A percentile compares a stretch with the other conserved stretches of the same genome.
phyloP scores from a whole-genome alignment of 129 eudicot species.

The Artemisia argyi region DNA sequence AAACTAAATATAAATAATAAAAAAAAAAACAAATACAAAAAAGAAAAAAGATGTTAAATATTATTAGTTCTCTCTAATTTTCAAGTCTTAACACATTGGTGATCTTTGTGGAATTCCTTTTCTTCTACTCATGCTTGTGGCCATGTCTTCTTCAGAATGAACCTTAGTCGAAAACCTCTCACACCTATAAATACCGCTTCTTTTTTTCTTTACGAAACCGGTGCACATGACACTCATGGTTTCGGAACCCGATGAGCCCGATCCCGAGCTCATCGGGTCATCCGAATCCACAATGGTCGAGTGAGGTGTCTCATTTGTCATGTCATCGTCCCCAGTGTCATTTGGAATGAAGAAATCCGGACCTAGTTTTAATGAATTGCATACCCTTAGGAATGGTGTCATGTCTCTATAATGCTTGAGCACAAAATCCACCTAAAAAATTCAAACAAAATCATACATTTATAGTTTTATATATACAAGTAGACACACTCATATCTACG shows the following conservation, averaged over 20 bases:
- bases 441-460: conserved; percentile 6
- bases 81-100: conserved; percentile 65
- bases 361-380: conserved; percentile 76
- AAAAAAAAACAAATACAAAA: not conserved
- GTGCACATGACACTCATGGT: conserved; percentile 68
- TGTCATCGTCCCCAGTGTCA: conserved; percentile 70
- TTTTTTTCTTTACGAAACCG: conserved; percentile 75
- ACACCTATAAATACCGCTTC: conserved; percentile 73
- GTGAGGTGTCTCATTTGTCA: conserved; percentile 61
- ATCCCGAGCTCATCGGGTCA: conserved; percentile 67
- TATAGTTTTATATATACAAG: not conserved
- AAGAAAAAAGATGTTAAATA: conserved; percentile 5
- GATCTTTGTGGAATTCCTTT: conserved; percentile 96
- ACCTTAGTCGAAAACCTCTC: conserved; percentile 57
- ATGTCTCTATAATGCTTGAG: conserved; percentile 76
- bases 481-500: not conserved
- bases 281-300: conserved; percentile 75
- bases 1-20: conserved; percentile 14
- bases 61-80: conserved; percentile 22
- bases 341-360: conserved; percentile 93
- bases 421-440: conserved; percentile 76
- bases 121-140: conserved; percentile 85
- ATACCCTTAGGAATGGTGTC: conserved; percentile 72
- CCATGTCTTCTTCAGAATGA: conserved; percentile 74
- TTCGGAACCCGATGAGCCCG: conserved; percentile 83